phyloP scores from a whole-genome alignment of 2,329 filamentous ascomycete species.

The Diaporthe citri region DNA sequence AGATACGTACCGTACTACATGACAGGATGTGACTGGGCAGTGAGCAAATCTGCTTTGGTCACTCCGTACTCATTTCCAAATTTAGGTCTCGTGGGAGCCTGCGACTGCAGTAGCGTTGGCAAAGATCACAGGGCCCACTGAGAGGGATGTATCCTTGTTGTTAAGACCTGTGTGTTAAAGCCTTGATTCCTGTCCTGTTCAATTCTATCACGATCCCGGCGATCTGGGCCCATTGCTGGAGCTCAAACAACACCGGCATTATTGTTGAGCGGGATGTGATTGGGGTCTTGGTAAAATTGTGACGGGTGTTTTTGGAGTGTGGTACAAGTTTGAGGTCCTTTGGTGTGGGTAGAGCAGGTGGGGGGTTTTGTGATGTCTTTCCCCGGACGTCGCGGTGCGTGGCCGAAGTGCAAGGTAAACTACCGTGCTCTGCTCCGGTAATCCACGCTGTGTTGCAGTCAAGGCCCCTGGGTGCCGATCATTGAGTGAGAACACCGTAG shows the following conservation, averaged over 20 bases:
- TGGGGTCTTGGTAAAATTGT: background rate
- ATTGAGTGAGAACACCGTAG: background rate
- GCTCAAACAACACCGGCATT: background rate
- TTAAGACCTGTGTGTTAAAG: slow-evolving; percentile 13
- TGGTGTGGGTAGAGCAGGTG: slow-evolving; percentile 10
- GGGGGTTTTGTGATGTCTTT: background rate
- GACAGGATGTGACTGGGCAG: slow-evolving; percentile 9
- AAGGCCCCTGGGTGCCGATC: slow-evolving; percentile 5
- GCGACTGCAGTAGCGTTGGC: slow-evolving; percentile 40
- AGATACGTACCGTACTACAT: background rate
- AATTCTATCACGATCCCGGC: slow-evolving; percentile 2
- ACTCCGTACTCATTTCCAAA: slow-evolving; percentile 33
- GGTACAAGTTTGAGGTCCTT: slow-evolving; percentile 13
- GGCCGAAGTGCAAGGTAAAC: slow-evolving; percentile 15
- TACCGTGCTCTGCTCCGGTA: background rate
- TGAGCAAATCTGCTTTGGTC: background rate
- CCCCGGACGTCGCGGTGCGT: slow-evolving; percentile 9
- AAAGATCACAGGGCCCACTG: slow-evolving; percentile 34
- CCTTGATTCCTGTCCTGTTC: slow-evolving; percentile 27
- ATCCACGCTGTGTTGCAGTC: slow-evolving; percentile 10
- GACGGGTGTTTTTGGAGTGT: background rate
- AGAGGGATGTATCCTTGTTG: background rate
- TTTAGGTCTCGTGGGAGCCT: slow-evolving; percentile 28
- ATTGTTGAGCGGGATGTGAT: background rate
- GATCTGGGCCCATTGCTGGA: background rate